A percentile compares a stretch with the other conserved stretches of the same genome.
phyloP scores from a whole-genome alignment of 768 basidiomycete genomes.

The Xerocomellus chrysenteron region DNA sequence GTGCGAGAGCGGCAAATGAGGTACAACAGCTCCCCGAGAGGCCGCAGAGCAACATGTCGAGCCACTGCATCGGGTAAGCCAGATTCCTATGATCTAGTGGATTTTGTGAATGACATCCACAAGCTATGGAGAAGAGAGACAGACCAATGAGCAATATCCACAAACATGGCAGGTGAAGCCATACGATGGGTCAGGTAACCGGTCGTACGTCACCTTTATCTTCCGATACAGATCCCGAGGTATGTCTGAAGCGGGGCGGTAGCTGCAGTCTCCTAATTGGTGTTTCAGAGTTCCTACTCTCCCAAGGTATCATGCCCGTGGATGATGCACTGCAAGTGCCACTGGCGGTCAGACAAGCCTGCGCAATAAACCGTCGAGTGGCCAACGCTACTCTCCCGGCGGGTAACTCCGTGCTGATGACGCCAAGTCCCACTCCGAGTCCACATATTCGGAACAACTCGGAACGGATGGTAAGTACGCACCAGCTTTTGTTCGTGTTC shows the following conservation, averaged over 20 bases:
- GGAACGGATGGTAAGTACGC: conserved; percentile 4
- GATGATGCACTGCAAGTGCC: conserved; percentile 23
- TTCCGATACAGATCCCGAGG: conserved; percentile 64
- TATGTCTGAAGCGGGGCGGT: conserved; percentile 22
- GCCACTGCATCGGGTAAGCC: conserved; percentile 48
- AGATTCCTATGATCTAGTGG: not conserved
- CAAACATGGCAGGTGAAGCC: conserved; percentile 56
- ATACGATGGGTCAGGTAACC: conserved; percentile 38
- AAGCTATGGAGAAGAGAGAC: conserved; percentile 50
- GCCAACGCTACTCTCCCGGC: conserved; percentile 12
- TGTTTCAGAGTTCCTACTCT: conserved; percentile 45
- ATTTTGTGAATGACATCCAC: conserved; percentile 5
- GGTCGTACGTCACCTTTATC: conserved; percentile 62
- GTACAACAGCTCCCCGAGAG: conserved; percentile 42
- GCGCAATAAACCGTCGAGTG: conserved; percentile 36
- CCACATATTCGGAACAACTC: not conserved
- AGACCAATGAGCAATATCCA: conserved; percentile 40
- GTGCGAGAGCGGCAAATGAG: conserved; percentile 41
- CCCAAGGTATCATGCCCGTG: conserved; percentile 49
- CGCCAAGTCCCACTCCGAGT: conserved; percentile 9
- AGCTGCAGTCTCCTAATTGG: not conserved
- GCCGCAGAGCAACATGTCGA: conserved; percentile 39
- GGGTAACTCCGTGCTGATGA: not conserved
- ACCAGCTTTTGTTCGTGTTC: not conserved
- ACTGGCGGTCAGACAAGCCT: conserved; percentile 4